Percentiles rank a stretch among this genome's conserved stretches.
phyloP scores from a whole-genome alignment of 2,329 filamentous ascomycete species.

The Sphaerulina musiva region DNA sequence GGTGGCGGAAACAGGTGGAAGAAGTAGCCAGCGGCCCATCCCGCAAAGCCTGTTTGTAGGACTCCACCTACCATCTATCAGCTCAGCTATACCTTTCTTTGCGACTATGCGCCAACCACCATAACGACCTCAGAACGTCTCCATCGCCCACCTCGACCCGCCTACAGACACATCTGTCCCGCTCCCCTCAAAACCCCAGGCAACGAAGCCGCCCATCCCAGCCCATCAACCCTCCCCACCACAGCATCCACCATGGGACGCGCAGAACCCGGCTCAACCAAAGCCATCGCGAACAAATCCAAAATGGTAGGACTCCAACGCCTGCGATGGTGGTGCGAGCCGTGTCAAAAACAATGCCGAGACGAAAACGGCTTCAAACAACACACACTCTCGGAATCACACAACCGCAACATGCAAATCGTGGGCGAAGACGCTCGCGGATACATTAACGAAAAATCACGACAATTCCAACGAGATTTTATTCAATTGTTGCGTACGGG shows the following conservation, averaged over 20 bases:
- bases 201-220: conserved; percentile 8
- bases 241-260: conserved; percentile 63
- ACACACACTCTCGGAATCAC: conserved; percentile 75
- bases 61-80: background rate
- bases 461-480: conserved; percentile 76
- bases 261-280: conserved; percentile 88
- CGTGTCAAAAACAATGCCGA: conserved; percentile 68
- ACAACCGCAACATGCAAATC: conserved; percentile 81
- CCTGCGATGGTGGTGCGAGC: conserved; percentile 82
- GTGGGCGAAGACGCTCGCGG: conserved; percentile 84
- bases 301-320: conserved; percentile 73
- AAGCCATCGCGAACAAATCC: conserved; percentile 83
- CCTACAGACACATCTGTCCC: no score
- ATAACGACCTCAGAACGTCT: background rate
- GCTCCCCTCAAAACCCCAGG: background rate
- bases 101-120: background rate
- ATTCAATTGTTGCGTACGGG: conserved; percentile 68
- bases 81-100: background rate
- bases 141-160: background rate
- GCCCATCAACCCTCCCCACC: background rate
- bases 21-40: background rate
- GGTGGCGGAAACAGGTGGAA: background rate
- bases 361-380: conserved; percentile 85
- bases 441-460: conserved; percentile 73
- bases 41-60: background rate